Conservation (phyloP, 2,329 filamentous ascomycete genomes). For the Talaromyces verruculosus region DNA sequence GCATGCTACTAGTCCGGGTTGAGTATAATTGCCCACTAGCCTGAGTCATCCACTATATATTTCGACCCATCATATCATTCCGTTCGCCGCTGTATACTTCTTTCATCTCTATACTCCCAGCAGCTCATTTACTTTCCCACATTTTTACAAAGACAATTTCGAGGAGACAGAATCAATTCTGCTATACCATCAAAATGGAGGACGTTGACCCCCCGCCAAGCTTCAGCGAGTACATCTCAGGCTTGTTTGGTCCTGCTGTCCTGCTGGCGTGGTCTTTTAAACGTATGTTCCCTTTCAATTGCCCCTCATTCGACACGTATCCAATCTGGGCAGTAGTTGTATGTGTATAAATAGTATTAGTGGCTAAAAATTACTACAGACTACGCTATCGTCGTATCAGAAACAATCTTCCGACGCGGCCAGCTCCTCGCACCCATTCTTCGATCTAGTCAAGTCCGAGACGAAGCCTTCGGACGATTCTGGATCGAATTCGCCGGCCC, state of each 20-base stretch:
- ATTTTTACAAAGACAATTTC: background rate
- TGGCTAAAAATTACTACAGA: conserved; percentile 26
- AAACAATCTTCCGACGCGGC: conserved; percentile 36
- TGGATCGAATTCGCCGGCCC: conserved; percentile 37
- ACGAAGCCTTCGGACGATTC: conserved; percentile 44
- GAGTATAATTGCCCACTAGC: background rate
- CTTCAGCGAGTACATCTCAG: conserved; percentile 17
- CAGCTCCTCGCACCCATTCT: conserved; percentile 38
- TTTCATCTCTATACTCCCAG: background rate
- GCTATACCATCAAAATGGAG: background rate
- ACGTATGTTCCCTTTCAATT: conserved; percentile 14
- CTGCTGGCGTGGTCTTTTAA: conserved; percentile 21
- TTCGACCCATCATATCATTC: conserved; percentile 2
- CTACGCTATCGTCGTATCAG: conserved; percentile 34
- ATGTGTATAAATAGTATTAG: background rate
- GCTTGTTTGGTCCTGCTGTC: conserved; percentile 20
- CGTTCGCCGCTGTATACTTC: background rate
- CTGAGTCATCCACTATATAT: conserved; percentile 5
- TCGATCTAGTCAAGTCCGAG: conserved; percentile 34
- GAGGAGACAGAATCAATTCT: background rate
- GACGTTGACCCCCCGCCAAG: background rate
- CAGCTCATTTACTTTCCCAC: background rate
- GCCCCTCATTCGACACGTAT: background rate
- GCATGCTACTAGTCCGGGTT: background rate
- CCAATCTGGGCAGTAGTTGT: too few relatives aligned